A percentile compares a stretch with the other conserved stretches of the same genome.
Evolutionary conservation across 176 grass and related monocot genomes (phyloP).

Genomic region (Ampelocalamus luodianensis): DNA sequence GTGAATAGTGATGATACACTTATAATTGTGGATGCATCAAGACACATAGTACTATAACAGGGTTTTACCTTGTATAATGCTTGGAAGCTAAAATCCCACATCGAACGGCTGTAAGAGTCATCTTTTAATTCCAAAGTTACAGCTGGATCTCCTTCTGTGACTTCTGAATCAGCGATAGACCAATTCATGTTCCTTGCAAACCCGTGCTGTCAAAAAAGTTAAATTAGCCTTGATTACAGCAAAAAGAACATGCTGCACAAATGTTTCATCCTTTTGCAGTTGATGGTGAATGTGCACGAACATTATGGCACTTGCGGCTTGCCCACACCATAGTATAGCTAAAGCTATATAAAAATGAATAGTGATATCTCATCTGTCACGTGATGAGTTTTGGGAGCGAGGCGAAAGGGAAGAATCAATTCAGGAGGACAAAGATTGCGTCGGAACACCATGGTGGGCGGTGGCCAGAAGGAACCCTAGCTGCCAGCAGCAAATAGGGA

Average conservation of each 20-base stretch:
- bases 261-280: background rate
- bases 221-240: slow-evolving; percentile 24
- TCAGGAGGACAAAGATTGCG: too few species aligned
- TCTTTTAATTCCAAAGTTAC: slow-evolving; percentile 91
- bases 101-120: slow-evolving; percentile 79
- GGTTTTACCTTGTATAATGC: slow-evolving; percentile 84
- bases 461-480: too few species aligned
- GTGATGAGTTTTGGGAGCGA: too few species aligned
- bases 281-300: slow-evolving; percentile 1
- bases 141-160: slow-evolving; percentile 65
- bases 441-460: too few species aligned
- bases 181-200: slow-evolving; percentile 95
- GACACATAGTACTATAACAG: slow-evolving; percentile 18
- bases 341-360: slow-evolving; percentile 1
- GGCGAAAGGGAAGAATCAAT: too few species aligned
- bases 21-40: slow-evolving; percentile 5
- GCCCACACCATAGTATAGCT: background rate
- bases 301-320: slow-evolving; percentile 8
- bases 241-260: background rate
- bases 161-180: slow-evolving; percentile 86
- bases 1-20: slow-evolving; percentile 6
- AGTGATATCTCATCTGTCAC: too few species aligned
- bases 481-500: too few species aligned
- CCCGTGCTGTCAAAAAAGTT: slow-evolving; percentile 68
- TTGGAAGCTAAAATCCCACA: slow-evolving; percentile 99